Evolutionary conservation across 805 yeast species (phyloP).

Genomic region (Candida boleticola): DNA sequence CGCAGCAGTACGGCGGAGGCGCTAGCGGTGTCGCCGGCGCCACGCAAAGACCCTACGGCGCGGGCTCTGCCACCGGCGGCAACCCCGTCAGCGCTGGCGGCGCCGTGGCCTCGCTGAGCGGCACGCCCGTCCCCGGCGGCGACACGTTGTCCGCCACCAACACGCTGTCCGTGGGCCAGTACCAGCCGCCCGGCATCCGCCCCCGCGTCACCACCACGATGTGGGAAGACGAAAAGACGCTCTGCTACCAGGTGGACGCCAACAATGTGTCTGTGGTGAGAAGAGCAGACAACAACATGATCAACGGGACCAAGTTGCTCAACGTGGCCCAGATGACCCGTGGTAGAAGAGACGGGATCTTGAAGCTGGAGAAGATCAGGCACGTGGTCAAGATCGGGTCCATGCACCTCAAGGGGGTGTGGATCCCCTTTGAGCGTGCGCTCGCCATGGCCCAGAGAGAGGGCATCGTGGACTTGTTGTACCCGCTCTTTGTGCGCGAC

Average conservation of each 20-base stretch:
- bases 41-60: slow-evolving; percentile 9
- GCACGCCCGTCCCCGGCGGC: neutral
- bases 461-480: slow-evolving; percentile 63
- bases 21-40: slow-evolving; percentile 8
- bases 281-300: slow-evolving; percentile 81
- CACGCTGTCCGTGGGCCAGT: slow-evolving; percentile 40
- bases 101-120: slow-evolving; percentile 8
- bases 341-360: slow-evolving; percentile 81
- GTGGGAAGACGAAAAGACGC: slow-evolving; percentile 87
- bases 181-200: slow-evolving; percentile 46
- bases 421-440: slow-evolving; percentile 88
- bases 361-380: slow-evolving; percentile 71
- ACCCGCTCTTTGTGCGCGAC: slow-evolving; percentile 72
- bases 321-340: slow-evolving; percentile 87
- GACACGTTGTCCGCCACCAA: slow-evolving; percentile 14
- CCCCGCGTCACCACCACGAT: slow-evolving; percentile 79
- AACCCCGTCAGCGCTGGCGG: slow-evolving; percentile 5
- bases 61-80: slow-evolving; percentile 4
- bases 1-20: slow-evolving; percentile 3
- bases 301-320: slow-evolving; percentile 79
- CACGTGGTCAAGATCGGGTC: slow-evolving; percentile 85
- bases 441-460: slow-evolving; percentile 78
- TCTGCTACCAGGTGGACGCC: slow-evolving; percentile 84
- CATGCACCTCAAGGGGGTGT: slow-evolving; percentile 85
- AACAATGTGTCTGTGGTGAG: slow-evolving; percentile 78